Base-by-base conservation (phyloP, 345 rosid genomes). In the Camelina hispida region DNA sequence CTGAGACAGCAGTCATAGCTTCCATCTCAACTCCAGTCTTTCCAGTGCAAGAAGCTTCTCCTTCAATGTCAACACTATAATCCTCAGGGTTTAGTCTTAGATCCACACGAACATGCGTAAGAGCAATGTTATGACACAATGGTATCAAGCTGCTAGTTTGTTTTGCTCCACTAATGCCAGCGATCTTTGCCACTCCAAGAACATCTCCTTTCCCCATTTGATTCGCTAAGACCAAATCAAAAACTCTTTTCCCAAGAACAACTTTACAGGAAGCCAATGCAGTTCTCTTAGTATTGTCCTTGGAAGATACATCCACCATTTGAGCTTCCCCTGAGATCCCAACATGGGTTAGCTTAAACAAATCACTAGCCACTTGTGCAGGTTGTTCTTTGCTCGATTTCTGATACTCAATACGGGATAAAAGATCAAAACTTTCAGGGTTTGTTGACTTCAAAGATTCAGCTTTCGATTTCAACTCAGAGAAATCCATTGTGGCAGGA, bases 1-100 rank as follows among this genome's bases (percentile, higher is more conserved):
- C 84, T 2, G 86, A 80, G 43, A 87, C 97, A 18, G 97, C 93
- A 3, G 91, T 87, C 96, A 92, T 28, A 18, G 96, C 99, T 83
- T 95, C 99, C 93, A 92, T 95, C 58, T 92, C 98, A 9, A 95
- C 99, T 48, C 97, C 96, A 0, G 96, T 95, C 85, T 85, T 90
- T 5, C 91, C 98, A 4, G 87, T 88, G 10, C 90, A 83, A 4
- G 88, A 73, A 17, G 96, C 93, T 82, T 89, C 98, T 68, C 91
- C 97, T 88, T 90, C 85, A 66, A 95, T 86, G 46, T 84, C 87
- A 65, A 92, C 88, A 55, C 96, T 84, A 43, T 51, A 87, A 68
- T 90, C 83, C 12, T 85, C 81, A 6, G 90, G 82, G 68, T 87
- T 89, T 76, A 95, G 76, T 22, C 42, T 75, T 14, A 95, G 76